Evolutionary conservation across 768 basidiomycete genomes (phyloP).

Genomic region (Tricholoma sp.): DNA sequence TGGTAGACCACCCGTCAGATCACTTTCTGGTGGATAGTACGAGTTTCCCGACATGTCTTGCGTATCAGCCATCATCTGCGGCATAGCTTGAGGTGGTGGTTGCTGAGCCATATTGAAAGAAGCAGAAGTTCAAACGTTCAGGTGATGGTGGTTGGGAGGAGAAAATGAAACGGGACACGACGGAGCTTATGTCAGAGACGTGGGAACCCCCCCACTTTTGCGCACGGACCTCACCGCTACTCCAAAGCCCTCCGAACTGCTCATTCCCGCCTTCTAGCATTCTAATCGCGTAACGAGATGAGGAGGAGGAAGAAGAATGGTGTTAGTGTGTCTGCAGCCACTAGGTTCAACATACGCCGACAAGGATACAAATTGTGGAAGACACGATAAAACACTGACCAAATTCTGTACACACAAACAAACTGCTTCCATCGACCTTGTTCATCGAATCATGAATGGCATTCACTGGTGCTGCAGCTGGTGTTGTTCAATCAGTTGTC

Average conservation of each 20-base stretch:
- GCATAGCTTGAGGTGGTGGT: conserved; percentile 51
- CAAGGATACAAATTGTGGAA: conserved; percentile 66
- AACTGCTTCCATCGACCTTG: conserved; percentile 11
- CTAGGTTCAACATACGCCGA: conserved; percentile 57
- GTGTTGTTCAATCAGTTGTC: too few relatives aligned
- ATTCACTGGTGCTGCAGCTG: too few relatives aligned
- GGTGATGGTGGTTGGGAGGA: conserved; percentile 41
- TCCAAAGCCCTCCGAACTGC: conserved; percentile 13
- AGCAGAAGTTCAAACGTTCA: conserved; percentile 24
- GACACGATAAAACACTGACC: conserved; percentile 71
- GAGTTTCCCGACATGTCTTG: conserved; percentile 54
- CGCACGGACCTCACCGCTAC: conserved; percentile 51
- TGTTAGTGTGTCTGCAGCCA: conserved; percentile 47
- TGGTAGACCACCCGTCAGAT: conserved; percentile 78
- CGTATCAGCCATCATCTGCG: conserved; percentile 59
- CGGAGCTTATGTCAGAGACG: conserved; percentile 49
- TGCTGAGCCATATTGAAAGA: conserved; percentile 43
- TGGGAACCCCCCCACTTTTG: conserved; percentile 47
- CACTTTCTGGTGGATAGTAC: conserved; percentile 72
- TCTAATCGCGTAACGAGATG: conserved; percentile 2
- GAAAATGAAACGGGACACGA: conserved; percentile 41
- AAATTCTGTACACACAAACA: conserved; percentile 47
- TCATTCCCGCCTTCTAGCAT: conserved; percentile 16
- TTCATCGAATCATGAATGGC: too few relatives aligned
- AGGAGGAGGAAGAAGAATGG: conserved; percentile 22